Base-by-base conservation (phyloP, 2,329 filamentous ascomycete species). In the Sclerotiophoma versabilis region DNA sequence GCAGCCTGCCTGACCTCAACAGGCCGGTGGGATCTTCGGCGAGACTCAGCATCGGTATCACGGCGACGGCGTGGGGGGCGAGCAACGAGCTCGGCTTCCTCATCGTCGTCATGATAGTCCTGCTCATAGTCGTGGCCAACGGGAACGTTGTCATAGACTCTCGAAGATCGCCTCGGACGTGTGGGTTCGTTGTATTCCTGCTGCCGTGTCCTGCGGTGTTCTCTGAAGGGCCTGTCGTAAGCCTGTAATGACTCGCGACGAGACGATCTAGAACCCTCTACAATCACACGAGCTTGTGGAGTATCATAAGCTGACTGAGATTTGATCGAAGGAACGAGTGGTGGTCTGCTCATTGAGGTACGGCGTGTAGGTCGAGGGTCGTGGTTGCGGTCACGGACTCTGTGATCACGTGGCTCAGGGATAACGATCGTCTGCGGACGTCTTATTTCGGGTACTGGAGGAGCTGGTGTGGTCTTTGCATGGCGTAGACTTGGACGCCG, bases 281-380 rank as follows among this genome's bases (percentile, higher is more conserved):
- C 69, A 29, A 66, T 46, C 10, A 74, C 59, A 22, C 59, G 63
- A 7, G 65, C 64, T 30, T 54, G 49, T 4, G 60, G 62, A 15
- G 64, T 65, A 22, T 67, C 62, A 33, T 68, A 70, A 12, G 65
- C 62, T 10, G 71, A 72, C 23, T 66, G 69, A 2, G 70, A 62
- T 43, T 74, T 73, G 15, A 71, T 72, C 3, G 67, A 52, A 22
- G 68, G 74, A 3, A 69, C 63, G 19, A 75, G 57, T 4, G 73
- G 67, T 8, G 75, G 75, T 30, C 72, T 71, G 39, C 67, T 70
- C 25, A 62, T 29, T 0, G 70, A 72, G 3, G 53, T 22, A 0
- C 67, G 60, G 11, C 57, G 69, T 9, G 51, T 61, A 49, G 51
- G 54, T 33, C 58, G 59, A 19, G 61, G 47, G 14, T 59, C 60